A percentile compares a stretch with the other conserved stretches of the same genome.
Evolutionary conservation across 345 rosid species (phyloP).

Genomic region (Populus euphratica): DNA sequence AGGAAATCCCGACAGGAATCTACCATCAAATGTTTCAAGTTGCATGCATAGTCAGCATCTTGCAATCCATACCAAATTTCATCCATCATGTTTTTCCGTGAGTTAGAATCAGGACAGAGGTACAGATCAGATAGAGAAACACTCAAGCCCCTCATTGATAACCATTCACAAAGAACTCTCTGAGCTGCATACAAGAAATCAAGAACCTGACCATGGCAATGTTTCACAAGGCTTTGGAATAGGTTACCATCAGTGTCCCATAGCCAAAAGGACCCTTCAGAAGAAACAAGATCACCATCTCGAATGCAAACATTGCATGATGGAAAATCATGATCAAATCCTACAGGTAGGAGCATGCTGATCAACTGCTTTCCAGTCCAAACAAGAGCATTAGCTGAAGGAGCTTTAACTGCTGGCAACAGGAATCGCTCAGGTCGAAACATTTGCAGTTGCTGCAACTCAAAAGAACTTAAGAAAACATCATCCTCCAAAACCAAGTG

Average conservation of each 20-base stretch:
- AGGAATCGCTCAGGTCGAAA: constrained; percentile 42
- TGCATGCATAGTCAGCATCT: constrained; percentile 64
- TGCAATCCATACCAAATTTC: constrained; percentile 60
- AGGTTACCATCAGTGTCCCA: constrained; percentile 66
- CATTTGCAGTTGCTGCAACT: constrained; percentile 87
- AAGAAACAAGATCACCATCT: constrained; percentile 59
- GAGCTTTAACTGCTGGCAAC: constrained; percentile 47
- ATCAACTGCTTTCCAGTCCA: constrained; percentile 92
- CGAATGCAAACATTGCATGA: constrained; percentile 41
- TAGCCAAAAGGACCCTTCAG: constrained; percentile 72
- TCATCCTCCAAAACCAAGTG: constrained; percentile 62
- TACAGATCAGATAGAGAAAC: constrained; percentile 78
- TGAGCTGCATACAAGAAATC: constrained; percentile 64
- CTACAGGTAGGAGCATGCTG: constrained; percentile 71
- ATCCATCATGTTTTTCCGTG: constrained; percentile 56
- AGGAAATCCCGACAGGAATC: constrained; percentile 59
- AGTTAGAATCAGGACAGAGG: constrained; percentile 45
- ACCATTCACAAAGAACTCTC: constrained; percentile 85
- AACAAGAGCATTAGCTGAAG: constrained; percentile 31
- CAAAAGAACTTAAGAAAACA: constrained; percentile 36
- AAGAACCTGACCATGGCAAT: constrained; percentile 44
- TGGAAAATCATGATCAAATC: constrained; percentile 50
- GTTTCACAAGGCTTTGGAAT: constrained; percentile 58
- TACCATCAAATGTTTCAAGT: constrained; percentile 68
- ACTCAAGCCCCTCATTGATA: constrained; percentile 70